These are phyloP conservation scores for Volvox africanus DNA, from an alignment of 139 green algal species.

Conservation along the genomic window DNA sequence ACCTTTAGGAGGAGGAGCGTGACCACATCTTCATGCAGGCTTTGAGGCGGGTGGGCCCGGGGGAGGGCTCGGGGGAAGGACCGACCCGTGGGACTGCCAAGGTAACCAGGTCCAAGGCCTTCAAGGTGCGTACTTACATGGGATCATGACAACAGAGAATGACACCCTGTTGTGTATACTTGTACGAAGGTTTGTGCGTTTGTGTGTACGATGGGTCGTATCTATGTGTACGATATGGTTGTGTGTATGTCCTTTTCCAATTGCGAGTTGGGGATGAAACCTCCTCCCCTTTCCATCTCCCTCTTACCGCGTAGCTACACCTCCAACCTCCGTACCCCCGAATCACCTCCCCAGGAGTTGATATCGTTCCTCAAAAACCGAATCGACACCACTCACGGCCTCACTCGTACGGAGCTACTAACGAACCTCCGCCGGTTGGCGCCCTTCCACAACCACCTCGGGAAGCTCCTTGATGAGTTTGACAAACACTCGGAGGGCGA, in stretches of 20 bases:
- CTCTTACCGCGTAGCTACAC: background rate
- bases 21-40: background rate
- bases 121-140: background rate
- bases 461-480: background rate
- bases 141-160: too few species aligned
- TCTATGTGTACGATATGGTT: too few species aligned
- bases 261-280: background rate
- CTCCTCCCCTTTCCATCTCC: background rate
- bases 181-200: background rate
- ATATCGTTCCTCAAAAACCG: conserved; percentile 30
- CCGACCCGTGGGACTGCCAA: too few species aligned
- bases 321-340: background rate
- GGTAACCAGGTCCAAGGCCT: background rate
- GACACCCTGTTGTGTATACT: too few species aligned
- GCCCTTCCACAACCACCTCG: background rate
- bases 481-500: background rate
- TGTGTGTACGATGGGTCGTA: background rate
- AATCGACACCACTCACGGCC: conserved; percentile 21
- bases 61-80: background rate
- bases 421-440: background rate
- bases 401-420: background rate
- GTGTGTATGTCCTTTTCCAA: too few species aligned
- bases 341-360: background rate
- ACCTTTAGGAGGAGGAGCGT: conserved; percentile 6
- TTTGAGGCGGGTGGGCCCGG: background rate